Base-by-base conservation (phyloP, 495 filamentous ascomycete species). In the Aspergillus steynii region DNA sequence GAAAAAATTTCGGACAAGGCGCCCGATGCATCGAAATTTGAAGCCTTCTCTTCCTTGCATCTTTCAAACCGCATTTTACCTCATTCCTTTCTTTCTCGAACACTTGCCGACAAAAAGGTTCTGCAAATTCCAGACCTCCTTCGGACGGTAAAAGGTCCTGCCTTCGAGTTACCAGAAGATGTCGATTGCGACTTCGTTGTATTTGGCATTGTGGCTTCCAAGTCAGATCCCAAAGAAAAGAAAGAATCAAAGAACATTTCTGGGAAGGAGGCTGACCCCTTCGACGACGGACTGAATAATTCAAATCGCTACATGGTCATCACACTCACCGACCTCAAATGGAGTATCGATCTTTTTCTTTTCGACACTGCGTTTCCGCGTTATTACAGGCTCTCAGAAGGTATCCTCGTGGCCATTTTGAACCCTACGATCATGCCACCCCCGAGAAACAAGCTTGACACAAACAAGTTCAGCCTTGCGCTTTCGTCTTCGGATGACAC, bases 371-470 rank as follows among this genome's bases (percentile, higher is more conserved):
- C 90, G 20, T 98, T 97, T 68, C 87, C 91, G 4, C 86, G 88
- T 46, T 97, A 92, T 77, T 97, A 93, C 87, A 93, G 96, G 68
- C 79, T 98, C 4, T 86, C 88, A 0, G 84, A 90, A 2, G 95
- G 96, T 26, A 96, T 90, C 0, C 80, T 98, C 2, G 81, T 99
- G 55, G 95, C 96, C 7, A 88, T 99, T 42, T 79, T 99, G n/a
- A 99, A 98, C 65, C 95, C 96, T 0, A 86, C 75, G 2, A 88
- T 98, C 64, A 88, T 99, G 84, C 91, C 93, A 8, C 96, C 96
- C 2, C 87, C 87, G 0, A 83, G 83, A 2, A 80, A 83, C 14
- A 86, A 86, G 55, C 78, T 86, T 14, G 89, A 91, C 58, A 93
- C 90, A 4, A 91, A 91, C 28, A 80, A 84, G 28, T 99, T 97